phyloP scores from a whole-genome alignment of 2,329 filamentous ascomycete genomes.

The Phoma herbarum region DNA sequence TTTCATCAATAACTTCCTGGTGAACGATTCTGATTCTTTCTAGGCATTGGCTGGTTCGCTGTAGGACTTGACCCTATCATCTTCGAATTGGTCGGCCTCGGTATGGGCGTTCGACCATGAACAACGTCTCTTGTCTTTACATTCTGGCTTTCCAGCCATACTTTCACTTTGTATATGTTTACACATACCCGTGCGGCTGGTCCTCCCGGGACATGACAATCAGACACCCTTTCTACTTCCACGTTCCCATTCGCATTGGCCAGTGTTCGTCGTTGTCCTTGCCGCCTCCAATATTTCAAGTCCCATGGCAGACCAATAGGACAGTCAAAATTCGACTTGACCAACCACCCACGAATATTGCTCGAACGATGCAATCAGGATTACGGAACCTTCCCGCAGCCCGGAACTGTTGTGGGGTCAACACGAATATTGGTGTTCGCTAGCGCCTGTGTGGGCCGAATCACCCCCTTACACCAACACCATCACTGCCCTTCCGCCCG shows the following conservation, averaged over 20 bases:
- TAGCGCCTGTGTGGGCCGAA: constrained; percentile 9
- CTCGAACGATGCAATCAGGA: no score
- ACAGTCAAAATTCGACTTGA: background rate
- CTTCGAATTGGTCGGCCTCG: constrained; percentile 69
- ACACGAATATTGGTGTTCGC: constrained; percentile 9
- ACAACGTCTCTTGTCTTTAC: background rate
- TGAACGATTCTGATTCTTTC: constrained; percentile 7
- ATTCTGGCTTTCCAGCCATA: constrained; percentile 1
- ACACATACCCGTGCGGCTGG: constrained; percentile 8
- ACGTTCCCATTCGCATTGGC: background rate
- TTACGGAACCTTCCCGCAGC: background rate
- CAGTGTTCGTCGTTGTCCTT: background rate
- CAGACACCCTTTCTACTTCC: constrained; percentile 9
- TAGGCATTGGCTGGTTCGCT: constrained; percentile 84
- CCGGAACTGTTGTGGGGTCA: constrained; percentile 4
- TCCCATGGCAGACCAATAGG: background rate
- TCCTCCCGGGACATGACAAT: constrained; percentile 3
- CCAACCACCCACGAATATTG: no score
- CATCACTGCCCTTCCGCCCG: background rate
- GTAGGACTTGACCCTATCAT: constrained; percentile 77
- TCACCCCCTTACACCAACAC: constrained; percentile 3
- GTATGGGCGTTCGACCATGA: constrained; percentile 40
- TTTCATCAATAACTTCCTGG: background rate
- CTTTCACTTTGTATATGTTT: constrained; percentile 2
- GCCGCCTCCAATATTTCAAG: background rate